These are phyloP conservation scores for Fusarium tjaetaba DNA, from an alignment of 2,329 filamentous ascomycete species.

Conservation along the genomic window DNA sequence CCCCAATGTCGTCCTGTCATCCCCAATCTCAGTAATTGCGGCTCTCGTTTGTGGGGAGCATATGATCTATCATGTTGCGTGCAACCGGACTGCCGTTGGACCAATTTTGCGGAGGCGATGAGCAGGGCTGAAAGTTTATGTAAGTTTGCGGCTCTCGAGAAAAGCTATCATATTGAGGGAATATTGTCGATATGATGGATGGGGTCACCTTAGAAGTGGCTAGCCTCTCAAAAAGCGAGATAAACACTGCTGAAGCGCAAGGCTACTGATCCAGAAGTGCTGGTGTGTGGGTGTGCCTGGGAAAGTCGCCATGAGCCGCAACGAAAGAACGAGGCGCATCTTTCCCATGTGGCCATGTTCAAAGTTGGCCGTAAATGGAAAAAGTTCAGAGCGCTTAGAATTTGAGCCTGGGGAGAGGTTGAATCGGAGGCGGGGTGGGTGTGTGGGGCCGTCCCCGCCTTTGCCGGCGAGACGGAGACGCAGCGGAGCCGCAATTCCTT, in stretches of 20 bases:
- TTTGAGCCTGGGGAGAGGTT: slow-evolving; percentile 11
- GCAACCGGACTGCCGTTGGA: slow-evolving; percentile 5
- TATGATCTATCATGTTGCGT: slow-evolving; percentile 21
- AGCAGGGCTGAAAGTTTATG: slow-evolving; percentile 11
- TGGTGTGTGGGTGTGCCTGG: not conserved
- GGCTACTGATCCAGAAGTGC: not conserved
- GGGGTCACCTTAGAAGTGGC: not conserved
- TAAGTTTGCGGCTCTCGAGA: slow-evolving; percentile 6
- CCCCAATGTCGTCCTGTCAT: not conserved
- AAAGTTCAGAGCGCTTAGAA: not conserved
- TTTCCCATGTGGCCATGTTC: slow-evolving; percentile 1
- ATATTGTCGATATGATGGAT: not conserved
- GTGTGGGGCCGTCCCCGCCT: slow-evolving; percentile 33
- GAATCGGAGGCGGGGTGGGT: slow-evolving; percentile 14
- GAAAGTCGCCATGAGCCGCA: not conserved
- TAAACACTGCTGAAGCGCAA: not conserved
- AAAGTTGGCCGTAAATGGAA: not conserved
- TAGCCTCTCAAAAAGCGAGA: not conserved
- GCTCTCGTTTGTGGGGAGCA: slow-evolving; percentile 31
- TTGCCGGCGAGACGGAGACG: slow-evolving; percentile 42
- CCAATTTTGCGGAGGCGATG: not conserved
- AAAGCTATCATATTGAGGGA: not conserved
- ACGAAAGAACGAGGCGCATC: not conserved
- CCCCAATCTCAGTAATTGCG: slow-evolving; percentile 37
- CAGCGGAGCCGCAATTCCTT: slow-evolving; percentile 44